Evolutionary conservation across 2,329 filamentous ascomycete genomes (phyloP).

Genomic region (Xylaria sp.): DNA sequence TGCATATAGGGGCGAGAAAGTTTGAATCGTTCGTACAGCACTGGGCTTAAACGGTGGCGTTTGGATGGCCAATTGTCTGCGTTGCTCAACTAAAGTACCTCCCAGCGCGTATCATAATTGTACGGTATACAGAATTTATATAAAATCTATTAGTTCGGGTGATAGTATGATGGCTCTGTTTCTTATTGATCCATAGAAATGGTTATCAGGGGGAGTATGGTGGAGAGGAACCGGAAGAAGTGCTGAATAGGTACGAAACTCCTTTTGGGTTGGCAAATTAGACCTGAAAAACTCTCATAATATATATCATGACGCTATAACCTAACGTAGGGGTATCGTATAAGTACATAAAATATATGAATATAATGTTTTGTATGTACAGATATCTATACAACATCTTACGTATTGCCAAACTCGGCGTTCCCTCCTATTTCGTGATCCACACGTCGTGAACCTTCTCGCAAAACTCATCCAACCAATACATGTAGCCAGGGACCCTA

Average conservation of each 20-base stretch:
- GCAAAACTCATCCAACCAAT: slow-evolving; percentile 33
- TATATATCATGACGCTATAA: slow-evolving; percentile 2
- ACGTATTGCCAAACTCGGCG: background rate
- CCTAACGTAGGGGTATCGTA: slow-evolving; percentile 24
- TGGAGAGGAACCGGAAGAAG: background rate
- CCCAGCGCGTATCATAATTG: background rate
- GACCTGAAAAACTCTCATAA: background rate
- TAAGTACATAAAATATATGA: slow-evolving; percentile 17
- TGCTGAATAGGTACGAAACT: background rate
- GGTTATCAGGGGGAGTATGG: background rate
- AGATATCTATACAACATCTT: slow-evolving; percentile 14
- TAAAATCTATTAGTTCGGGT: background rate
- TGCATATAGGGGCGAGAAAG: background rate
- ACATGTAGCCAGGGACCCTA: slow-evolving; percentile 32
- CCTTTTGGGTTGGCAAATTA: background rate
- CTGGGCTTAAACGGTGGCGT: background rate
- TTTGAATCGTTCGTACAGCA: background rate
- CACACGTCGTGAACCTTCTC: slow-evolving; percentile 28
- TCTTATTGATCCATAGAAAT: background rate
- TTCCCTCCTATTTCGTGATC: slow-evolving; percentile 27
- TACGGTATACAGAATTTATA: background rate
- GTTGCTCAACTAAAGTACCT: background rate
- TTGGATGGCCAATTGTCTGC: background rate
- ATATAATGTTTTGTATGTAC: slow-evolving; percentile 21
- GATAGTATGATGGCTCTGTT: background rate